Evolutionary conservation across 176 grass and related monocot species (phyloP), one percentile per base, ranked within the genome.

Genomic region (Echinochloa phyllopogon): DNA sequence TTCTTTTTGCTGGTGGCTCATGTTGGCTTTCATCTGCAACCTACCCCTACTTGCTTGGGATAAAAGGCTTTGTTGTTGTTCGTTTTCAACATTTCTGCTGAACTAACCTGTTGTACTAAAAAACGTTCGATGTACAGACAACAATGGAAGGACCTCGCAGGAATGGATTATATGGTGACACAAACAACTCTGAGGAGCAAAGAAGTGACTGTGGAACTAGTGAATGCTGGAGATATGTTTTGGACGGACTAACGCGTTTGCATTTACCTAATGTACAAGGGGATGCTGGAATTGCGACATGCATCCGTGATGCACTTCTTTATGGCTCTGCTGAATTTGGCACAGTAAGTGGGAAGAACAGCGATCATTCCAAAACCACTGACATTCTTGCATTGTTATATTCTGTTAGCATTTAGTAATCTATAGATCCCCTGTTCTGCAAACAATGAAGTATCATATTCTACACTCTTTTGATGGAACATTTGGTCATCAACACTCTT

Each of bases 211-310:
- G 58, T 92, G 89, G 83, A 79, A 47, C 10, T 25, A 47, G 43
- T 73, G 50, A 83, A 83, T 95, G 90, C 85, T 94, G 91, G 93
- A 84, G 66, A 84, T 83, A 85, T 76, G 64, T 88, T 65, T 83
- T 93, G 81, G 83, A 95, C 15, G 45, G 78, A 69, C 58, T 91
- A 80, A 79, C 88, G 80, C 76, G 84, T 72, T 89, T 86, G 61
- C 83, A 90, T 72, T 87, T 86, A 48, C 85, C 91, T 45, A 65
- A 87, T 33, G 18, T 84, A 76, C 74, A 75, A 77, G 88, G 89
- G 76, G 87, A 83, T 88, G 47, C n/a, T 88, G 95, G 90, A 27
- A 83, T 95, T 79, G 85, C 83, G 63, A 91, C 85, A 75, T 91
- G 87, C 81, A 87, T 98, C 71, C 75, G 18, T 74, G 82, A 89